phyloP scores from a whole-genome alignment of 306 rosid genomes.

The Arachis stenosperma region DNA sequence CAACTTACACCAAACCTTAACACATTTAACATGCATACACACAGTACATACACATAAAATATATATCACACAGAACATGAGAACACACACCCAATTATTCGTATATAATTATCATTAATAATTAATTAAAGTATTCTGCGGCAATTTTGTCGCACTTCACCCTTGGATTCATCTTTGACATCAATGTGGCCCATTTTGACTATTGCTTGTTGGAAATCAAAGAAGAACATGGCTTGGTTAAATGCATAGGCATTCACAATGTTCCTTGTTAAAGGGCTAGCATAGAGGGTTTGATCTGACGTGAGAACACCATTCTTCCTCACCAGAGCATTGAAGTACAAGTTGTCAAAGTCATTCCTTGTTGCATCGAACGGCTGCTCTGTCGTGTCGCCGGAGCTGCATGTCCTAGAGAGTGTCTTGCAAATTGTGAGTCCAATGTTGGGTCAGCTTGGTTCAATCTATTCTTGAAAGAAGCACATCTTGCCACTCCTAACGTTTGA shows the following conservation, averaged over 20 bases:
- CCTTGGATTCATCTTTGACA: slow-evolving; percentile 58
- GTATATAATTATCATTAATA: background rate
- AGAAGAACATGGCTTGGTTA: slow-evolving; percentile 82
- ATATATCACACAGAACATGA: too few relatives aligned
- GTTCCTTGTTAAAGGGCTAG: slow-evolving; percentile 56
- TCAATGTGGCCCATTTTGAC: slow-evolving; percentile 76
- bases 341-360: slow-evolving; percentile 59
- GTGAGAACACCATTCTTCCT: slow-evolving; percentile 64
- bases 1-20: too few relatives aligned
- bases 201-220: slow-evolving; percentile 77
- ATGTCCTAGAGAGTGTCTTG: slow-evolving; percentile 54
- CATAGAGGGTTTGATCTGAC: slow-evolving; percentile 74
- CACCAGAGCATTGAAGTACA: slow-evolving; percentile 55
- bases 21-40: too few relatives aligned
- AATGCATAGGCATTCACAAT: slow-evolving; percentile 72
- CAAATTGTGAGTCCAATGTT: slow-evolving; percentile 57
- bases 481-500: slow-evolving; percentile 89
- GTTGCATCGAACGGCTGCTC: slow-evolving; percentile 73
- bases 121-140: slow-evolving; percentile 55
- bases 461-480: slow-evolving; percentile 77
- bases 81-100: too few relatives aligned
- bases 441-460: slow-evolving; percentile 56
- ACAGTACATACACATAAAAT: too few relatives aligned
- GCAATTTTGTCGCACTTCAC: slow-evolving; percentile 73
- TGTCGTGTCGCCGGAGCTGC: slow-evolving; percentile 64